These are phyloP conservation scores for Amphibolis antarctica DNA, from an alignment of 106 monocot species.

Conservation along the genomic window DNA sequence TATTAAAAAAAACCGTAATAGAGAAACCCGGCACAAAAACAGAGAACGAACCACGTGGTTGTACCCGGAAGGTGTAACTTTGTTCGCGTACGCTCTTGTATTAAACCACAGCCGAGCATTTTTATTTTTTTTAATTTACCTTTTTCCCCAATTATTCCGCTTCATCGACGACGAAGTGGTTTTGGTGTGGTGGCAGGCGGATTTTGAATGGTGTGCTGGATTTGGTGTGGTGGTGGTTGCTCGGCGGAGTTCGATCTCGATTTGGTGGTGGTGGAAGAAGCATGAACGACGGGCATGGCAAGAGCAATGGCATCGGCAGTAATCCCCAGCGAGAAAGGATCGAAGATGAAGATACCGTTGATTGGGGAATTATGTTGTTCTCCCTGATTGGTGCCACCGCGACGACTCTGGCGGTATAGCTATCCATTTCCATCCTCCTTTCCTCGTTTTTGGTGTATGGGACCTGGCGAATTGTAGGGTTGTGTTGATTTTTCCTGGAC, in stretches of 20 bases:
- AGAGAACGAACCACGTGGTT: no score
- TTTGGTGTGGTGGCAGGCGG: neutral
- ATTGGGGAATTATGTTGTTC: conserved; percentile 12
- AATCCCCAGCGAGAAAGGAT: conserved; percentile 4
- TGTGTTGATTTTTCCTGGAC: neutral
- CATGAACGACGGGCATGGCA: neutral
- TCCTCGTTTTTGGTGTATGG: neutral
- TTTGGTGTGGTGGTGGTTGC: neutral
- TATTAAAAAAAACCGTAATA: no score
- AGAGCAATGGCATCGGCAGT: neutral
- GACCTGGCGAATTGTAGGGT: neutral
- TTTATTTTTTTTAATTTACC: no score
- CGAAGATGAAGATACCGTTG: conserved; percentile 4
- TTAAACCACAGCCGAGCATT: no score
- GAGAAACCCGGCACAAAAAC: no score
- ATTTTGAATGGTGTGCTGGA: no score
- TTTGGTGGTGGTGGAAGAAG: neutral
- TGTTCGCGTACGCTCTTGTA: no score
- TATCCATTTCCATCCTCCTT: neutral
- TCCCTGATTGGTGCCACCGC: conserved; percentile 27
- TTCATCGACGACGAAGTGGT: no score
- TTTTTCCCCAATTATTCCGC: no score
- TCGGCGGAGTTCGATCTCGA: neutral
- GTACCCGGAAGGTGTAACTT: no score
- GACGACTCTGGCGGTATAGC: conserved; percentile 16